Base-by-base conservation (phyloP, 495 filamentous ascomycete genomes). In the Talaromyces trachyspermus region DNA sequence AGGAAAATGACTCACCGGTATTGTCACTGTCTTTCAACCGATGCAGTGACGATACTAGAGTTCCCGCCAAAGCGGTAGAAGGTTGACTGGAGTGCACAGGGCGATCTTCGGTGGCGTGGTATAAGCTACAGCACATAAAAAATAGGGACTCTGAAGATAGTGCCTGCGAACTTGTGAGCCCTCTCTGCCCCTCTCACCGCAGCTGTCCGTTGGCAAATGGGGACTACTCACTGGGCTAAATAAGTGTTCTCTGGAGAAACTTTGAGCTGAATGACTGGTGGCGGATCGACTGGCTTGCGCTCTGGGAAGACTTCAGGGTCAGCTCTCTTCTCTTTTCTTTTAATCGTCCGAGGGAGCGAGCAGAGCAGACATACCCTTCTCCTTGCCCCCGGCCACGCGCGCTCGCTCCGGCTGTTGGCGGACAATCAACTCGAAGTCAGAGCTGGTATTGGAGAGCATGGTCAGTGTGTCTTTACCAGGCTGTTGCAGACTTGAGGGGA, bases 221-320 rank as follows among this genome's bases (percentile, higher is more conserved):
- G 19, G 37, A 39, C 2, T 38, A 15, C 81, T 67, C 76, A 85
- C 76, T 88, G 84, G 22, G 78, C 70, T 4, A 88, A 83, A 63
- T 95, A 89, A 30, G 74, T 72, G 39, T 59, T 65, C 49, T 80
- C 73, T 54, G 76, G 74, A 51, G 74, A 78, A 54, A 95, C 81
- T 42, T 77, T 76, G 30, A 97, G 72, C 67, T 95, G 87, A 23
- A 96, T 75, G 58, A 96, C 88, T 43, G 92, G 92, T 19, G 91
- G 92, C 38, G 92, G 92, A 60, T 98, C 92, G 58, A 98, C 82
- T 2, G 92, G 89, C 64, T 95, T 95, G 54, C 92, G 84, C 54
- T 89, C 92, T 95, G 68, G 22, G 41, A 22, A 46, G 14, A 26
- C n/a, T n/a, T n/a, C n/a, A n/a, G n/a, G n/a, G n/a, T n/a, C n/a